Conservation (phyloP, 106 monocot species). For the Amphibolis antarctica region DNA sequence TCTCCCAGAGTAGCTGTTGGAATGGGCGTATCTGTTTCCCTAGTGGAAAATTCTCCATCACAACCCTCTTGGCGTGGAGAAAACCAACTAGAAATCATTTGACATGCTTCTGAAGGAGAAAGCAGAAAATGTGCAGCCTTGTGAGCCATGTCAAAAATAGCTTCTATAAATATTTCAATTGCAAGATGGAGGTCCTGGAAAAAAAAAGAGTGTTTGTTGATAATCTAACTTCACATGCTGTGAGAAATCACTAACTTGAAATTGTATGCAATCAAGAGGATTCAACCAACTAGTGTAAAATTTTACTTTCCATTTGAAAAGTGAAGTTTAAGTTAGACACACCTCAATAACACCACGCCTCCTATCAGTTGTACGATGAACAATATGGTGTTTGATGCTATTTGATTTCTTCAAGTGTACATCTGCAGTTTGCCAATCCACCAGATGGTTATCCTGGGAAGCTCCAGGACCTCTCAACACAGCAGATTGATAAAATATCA, state of each 20-base stretch:
- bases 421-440: constrained; percentile 8
- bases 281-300: background rate
- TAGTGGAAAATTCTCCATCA: constrained; percentile 6
- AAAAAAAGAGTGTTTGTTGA: background rate
- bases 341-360: constrained; percentile 97
- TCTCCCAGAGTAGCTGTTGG: constrained; percentile 61
- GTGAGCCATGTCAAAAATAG: constrained; percentile 66
- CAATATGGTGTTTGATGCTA: constrained; percentile 46
- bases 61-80: constrained; percentile 11
- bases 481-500: constrained; percentile 29
- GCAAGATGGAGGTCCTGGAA: constrained; percentile 86
- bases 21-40: constrained; percentile 26
- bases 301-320: background rate
- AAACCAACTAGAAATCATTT: constrained; percentile 36
- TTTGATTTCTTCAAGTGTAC: constrained; percentile 14
- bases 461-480: constrained; percentile 15
- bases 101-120: constrained; percentile 56
- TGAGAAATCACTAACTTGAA: background rate
- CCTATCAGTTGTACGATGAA: constrained; percentile 70
- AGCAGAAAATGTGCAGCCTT: constrained; percentile 75
- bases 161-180: constrained; percentile 90
- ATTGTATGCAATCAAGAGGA: background rate
- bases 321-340: background rate
- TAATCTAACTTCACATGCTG: background rate
- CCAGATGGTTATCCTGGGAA: background rate